These are phyloP conservation scores for Macrocybe gigantea DNA, from an alignment of 768 basidiomycete genomes.

Conservation along the genomic window DNA sequence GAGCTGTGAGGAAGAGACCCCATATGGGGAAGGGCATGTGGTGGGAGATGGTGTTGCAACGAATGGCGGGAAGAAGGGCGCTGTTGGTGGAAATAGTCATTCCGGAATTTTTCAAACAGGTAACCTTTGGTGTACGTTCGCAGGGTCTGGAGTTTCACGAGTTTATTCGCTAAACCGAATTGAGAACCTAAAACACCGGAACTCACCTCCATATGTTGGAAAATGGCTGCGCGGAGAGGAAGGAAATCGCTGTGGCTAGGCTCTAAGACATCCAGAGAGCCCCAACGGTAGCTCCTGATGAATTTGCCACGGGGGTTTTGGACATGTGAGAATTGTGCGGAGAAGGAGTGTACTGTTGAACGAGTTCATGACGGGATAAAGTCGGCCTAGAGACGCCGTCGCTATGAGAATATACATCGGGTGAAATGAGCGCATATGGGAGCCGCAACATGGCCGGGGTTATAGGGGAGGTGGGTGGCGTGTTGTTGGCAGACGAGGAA, in stretches of 20 bases:
- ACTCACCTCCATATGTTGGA: conserved; percentile 85
- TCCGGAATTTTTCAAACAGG: conserved; percentile 72
- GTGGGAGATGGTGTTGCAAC: conserved; percentile 31
- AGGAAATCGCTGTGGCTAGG: conserved; percentile 77
- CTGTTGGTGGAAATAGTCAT: conserved; percentile 49
- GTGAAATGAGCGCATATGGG: conserved; percentile 82
- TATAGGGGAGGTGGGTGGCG: conserved; percentile 66
- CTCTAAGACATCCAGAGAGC: conserved; percentile 75
- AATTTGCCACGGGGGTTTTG: conserved; percentile 57
- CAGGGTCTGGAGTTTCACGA: conserved; percentile 49
- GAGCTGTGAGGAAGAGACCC: conserved; percentile 38
- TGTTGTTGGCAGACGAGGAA: conserved; percentile 40
- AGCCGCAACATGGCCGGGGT: conserved; percentile 56
- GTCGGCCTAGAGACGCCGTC: conserved; percentile 62
- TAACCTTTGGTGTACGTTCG: conserved; percentile 83
- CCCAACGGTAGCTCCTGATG: conserved; percentile 78
- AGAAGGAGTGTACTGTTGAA: conserved; percentile 68
- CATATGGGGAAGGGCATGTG: conserved; percentile 34
- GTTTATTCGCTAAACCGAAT: conserved; percentile 3
- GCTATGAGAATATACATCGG: conserved; percentile 79
- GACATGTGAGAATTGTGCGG: conserved; percentile 31
- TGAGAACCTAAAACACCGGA: conserved; percentile 8
- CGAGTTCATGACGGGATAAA: conserved; percentile 63
- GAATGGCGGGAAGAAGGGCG: conserved; percentile 41
- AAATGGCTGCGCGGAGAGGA: conserved; percentile 69